These are phyloP conservation scores for Fusarium bulbicola DNA, from an alignment of 2,329 filamentous ascomycete genomes.

Conservation along the genomic window DNA sequence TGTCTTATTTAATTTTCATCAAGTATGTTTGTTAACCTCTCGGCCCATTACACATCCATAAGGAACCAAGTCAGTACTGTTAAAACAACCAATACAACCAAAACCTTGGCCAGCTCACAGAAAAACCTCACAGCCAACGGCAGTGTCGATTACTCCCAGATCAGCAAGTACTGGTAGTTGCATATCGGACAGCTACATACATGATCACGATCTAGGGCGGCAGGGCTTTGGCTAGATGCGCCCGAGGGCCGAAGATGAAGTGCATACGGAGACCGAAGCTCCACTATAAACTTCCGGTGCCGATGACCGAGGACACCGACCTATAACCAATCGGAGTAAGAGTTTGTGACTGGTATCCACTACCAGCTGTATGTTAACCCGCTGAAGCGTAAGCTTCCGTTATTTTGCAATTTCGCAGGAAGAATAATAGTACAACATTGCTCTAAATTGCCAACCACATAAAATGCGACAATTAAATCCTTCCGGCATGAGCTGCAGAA, in stretches of 20 bases:
- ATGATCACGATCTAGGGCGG: too few species aligned
- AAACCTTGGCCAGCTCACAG: too few species aligned
- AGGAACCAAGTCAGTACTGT: accelerated
- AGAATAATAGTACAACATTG: neutral
- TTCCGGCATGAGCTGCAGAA: neutral
- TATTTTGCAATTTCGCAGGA: too few species aligned
- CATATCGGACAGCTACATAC: neutral
- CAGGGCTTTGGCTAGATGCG: too few species aligned
- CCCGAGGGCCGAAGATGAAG: neutral
- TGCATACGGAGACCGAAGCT: neutral
- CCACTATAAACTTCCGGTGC: neutral
- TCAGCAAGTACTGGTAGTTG: neutral
- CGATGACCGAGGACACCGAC: neutral
- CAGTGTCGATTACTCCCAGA: accelerated
- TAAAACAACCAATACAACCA: accelerated
- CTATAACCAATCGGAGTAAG: neutral
- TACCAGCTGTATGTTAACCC: neutral
- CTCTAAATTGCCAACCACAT: too few species aligned
- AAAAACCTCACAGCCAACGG: neutral
- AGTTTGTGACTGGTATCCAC: neutral
- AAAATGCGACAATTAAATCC: neutral
- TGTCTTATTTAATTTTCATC: accelerated
- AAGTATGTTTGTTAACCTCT: too few species aligned
- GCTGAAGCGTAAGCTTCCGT: neutral
- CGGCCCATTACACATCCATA: accelerated